A percentile compares a stretch with the other conserved stretches of the same genome.
These are phyloP conservation scores for Lasiodiplodia theobromae DNA, from an alignment of 2,329 filamentous ascomycete genomes.

Conservation along the genomic window DNA sequence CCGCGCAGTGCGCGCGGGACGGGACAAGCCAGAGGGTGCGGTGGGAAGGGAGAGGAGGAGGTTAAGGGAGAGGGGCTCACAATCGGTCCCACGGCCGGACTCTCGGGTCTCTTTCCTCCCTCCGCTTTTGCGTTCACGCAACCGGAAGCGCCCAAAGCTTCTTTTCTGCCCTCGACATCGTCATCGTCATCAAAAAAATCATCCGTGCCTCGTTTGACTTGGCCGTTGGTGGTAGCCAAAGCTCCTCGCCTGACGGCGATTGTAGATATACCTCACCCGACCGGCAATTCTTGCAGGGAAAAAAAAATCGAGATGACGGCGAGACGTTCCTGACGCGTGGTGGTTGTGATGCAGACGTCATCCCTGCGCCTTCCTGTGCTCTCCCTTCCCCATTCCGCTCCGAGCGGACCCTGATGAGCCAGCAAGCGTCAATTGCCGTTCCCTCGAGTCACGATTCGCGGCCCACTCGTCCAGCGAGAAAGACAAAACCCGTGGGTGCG, in stretches of 20 bases:
- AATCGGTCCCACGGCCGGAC: conserved; percentile 13
- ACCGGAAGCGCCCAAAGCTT: conserved; percentile 13
- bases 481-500: neutral
- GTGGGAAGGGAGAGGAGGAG: neutral
- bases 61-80: neutral
- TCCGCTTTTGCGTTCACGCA: neutral
- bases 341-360: neutral
- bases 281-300: neutral
- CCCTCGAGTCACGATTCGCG: neutral
- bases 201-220: conserved; percentile 12
- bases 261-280: conserved; percentile 2
- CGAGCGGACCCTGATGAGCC: neutral
- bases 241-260: neutral
- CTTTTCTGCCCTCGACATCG: neutral
- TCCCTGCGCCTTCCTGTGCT: neutral
- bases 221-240: neutral
- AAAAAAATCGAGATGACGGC: neutral
- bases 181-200: neutral
- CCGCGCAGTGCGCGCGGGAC: neutral
- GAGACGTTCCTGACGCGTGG: neutral
- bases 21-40: neutral
- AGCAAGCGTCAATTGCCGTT: neutral
- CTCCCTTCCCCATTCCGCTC: neutral
- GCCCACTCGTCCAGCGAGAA: neutral
- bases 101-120: conserved; percentile 7